Conservation (phyloP, 2,329 filamentous ascomycete genomes). For the Berkeleyomyces rouxiae region DNA sequence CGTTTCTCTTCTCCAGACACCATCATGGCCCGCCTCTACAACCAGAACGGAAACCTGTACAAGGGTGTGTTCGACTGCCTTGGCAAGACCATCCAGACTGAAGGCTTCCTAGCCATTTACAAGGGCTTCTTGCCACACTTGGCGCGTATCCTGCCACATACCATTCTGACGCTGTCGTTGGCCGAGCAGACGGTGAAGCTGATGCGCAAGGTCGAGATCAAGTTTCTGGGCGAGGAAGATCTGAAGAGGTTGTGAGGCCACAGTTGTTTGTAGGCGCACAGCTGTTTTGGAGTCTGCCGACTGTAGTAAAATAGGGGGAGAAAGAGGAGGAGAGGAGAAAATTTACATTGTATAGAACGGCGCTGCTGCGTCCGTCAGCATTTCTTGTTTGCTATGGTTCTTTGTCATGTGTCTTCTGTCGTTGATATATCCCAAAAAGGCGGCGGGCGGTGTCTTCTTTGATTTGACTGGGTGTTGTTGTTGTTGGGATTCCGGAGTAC, state of each 20-base stretch:
- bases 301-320: neutral
- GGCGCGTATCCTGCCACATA: constrained; percentile 86
- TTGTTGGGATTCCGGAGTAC: neutral
- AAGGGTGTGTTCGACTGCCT: constrained; percentile 83
- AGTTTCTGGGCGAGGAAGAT: constrained; percentile 29
- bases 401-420: neutral
- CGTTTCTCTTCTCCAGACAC: constrained; percentile 41
- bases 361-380: neutral
- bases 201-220: constrained; percentile 58
- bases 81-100: constrained; percentile 75
- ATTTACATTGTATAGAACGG: neutral
- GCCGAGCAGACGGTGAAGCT: constrained; percentile 96
- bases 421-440: too few relatives aligned
- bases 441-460: too few relatives aligned
- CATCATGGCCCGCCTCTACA: constrained; percentile 97
- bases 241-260: constrained; percentile 19
- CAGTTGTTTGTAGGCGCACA: neutral
- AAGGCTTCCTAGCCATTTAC: constrained; percentile 85
- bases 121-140: constrained; percentile 95
- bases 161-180: constrained; percentile 78
- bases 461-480: neutral
- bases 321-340: neutral
- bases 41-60: constrained; percentile 97
- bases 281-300: neutral
- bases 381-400: neutral